Conservation (phyloP, 2,329 filamentous ascomycete species). For the Orbilia quercus region DNA sequence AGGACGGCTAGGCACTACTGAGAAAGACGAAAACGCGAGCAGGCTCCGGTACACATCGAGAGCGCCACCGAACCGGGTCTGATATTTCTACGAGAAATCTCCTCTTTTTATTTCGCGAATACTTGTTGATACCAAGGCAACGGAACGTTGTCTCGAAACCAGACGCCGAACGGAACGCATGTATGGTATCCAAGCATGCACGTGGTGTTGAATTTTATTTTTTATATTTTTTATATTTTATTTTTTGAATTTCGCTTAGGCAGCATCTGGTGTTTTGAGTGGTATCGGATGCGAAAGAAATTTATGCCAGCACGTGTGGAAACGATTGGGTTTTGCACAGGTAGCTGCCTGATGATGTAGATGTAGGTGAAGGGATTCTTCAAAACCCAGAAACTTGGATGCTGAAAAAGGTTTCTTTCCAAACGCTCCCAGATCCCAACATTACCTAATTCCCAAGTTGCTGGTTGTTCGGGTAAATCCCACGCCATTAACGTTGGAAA, state of each 20-base stretch:
- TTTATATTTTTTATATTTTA: no score
- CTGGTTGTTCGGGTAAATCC: slow-evolving; percentile 28
- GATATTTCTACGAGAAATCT: slow-evolving; percentile 28
- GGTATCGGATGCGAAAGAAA: slow-evolving; percentile 11
- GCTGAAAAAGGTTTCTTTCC: slow-evolving; percentile 1
- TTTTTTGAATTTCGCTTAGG: no score
- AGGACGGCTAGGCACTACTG: background rate
- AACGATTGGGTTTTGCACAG: slow-evolving; percentile 38
- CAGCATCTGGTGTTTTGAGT: slow-evolving; percentile 15
- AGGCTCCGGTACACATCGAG: slow-evolving; percentile 12
- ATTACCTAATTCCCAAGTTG: slow-evolving; percentile 52
- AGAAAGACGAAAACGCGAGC: background rate
- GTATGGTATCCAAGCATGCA: slow-evolving; percentile 23
- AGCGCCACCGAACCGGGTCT: slow-evolving; percentile 25
- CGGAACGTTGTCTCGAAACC: no score
- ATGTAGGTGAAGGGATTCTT: slow-evolving; percentile 1
- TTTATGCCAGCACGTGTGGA: slow-evolving; percentile 33
- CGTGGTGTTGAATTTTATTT: slow-evolving; percentile 23
- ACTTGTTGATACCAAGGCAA: slow-evolving; percentile 22
- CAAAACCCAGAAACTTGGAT: slow-evolving; percentile 12
- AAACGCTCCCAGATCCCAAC: background rate
- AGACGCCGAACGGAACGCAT: background rate
- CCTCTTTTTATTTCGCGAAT: no score
- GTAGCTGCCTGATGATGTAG: slow-evolving; percentile 50
- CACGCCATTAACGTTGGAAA: slow-evolving; percentile 13